phyloP scores from a whole-genome alignment of 164 flowering plant genomes.

The Aristolochia fimbriata region DNA sequence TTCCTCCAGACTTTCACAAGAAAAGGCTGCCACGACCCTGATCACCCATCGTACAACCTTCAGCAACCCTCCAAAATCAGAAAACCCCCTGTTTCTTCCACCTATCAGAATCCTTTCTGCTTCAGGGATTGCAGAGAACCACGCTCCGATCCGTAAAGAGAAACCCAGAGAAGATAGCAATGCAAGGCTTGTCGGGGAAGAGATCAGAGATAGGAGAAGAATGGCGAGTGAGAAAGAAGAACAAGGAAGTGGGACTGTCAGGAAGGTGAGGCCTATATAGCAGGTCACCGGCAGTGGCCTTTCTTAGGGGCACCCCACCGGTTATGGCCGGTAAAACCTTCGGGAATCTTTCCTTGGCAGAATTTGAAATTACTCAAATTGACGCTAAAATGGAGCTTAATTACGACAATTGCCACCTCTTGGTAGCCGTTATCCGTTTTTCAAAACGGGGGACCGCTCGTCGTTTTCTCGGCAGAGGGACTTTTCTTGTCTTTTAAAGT shows the following conservation, averaged over 20 bases:
- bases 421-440: too few species aligned
- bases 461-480: too few species aligned
- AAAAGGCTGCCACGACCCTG: not conserved
- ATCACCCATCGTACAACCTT: not conserved
- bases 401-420: too few species aligned
- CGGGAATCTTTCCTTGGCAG: too few species aligned
- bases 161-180: not conserved
- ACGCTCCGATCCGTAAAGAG: not conserved
- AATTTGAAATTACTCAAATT: too few species aligned
- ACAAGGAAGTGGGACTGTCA: not conserved
- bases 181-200: not conserved
- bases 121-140: not conserved
- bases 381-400: too few species aligned
- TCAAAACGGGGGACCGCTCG: too few species aligned
- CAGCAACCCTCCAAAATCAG: constrained; percentile 4
- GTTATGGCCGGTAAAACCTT: too few species aligned
- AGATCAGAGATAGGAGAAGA: not conserved
- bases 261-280: not conserved
- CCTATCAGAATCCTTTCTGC: not conserved
- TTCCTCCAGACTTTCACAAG: not conserved
- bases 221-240: not conserved
- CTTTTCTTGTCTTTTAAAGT: too few species aligned
- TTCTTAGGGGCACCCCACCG: too few species aligned
- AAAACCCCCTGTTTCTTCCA: not conserved
- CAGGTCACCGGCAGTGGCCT: not conserved